Conservation (phyloP, 139 green algal species). For the Chlorella sp. region DNA sequence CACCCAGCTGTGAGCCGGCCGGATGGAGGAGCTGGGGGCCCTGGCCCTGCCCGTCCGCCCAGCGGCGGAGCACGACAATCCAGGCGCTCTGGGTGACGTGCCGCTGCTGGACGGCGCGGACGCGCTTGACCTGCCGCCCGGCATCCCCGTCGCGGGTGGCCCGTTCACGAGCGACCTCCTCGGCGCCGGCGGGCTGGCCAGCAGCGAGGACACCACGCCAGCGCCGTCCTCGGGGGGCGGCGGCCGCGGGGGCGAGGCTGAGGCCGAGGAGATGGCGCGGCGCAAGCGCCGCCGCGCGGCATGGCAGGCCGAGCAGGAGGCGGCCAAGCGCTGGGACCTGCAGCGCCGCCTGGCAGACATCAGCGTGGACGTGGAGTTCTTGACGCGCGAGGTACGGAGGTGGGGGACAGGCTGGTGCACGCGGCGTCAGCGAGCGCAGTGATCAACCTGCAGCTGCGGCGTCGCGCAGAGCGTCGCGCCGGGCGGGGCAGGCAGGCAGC, state of each 20-base stretch:
- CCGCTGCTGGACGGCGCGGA: no score
- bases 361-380: constrained; percentile 42
- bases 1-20: no score
- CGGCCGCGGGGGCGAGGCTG: neutral
- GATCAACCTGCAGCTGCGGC: neutral
- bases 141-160: no score
- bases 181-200: no score
- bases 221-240: no score
- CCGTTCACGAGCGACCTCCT: no score
- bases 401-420: neutral
- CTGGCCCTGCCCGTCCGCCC: no score
- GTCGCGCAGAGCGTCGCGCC: neutral
- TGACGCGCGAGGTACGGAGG: constrained; percentile 43
- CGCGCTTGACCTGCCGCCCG: no score
- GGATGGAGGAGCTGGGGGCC: no score
- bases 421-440: no score
- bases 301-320: constrained; percentile 22
- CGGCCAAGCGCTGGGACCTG: constrained; percentile 36
- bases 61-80: no score
- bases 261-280: constrained; percentile 11
- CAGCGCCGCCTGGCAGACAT: constrained; percentile 42
- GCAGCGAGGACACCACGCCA: neutral
- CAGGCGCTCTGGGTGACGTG: no score
- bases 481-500: neutral
- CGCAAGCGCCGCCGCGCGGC: constrained; percentile 25